Percentiles rank a stretch among this genome's conserved stretches.
Evolutionary conservation across 2,329 filamentous ascomycete species (phyloP).

Genomic region (Didymella glomerata): DNA sequence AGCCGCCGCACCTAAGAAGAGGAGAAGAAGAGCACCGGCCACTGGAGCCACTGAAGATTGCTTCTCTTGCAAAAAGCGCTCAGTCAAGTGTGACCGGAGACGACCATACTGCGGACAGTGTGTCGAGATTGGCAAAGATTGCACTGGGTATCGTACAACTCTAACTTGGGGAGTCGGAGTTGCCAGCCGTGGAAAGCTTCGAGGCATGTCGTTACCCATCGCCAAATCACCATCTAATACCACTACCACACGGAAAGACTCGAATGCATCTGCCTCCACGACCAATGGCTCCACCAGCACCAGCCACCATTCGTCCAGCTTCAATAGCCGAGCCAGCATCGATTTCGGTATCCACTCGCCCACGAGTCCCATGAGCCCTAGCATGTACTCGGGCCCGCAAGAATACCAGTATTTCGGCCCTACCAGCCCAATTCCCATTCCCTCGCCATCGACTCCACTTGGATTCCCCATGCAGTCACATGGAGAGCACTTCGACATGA

Average conservation of each 20-base stretch:
- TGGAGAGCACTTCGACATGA: slow-evolving; percentile 49
- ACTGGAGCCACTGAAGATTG: slow-evolving; percentile 94
- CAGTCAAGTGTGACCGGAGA: slow-evolving; percentile 86
- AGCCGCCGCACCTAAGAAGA: slow-evolving; percentile 61
- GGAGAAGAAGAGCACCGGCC: slow-evolving; percentile 85
- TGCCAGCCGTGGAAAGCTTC: slow-evolving; percentile 91
- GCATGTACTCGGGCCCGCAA: slow-evolving; percentile 45
- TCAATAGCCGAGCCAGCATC: slow-evolving; percentile 42
- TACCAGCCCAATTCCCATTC: slow-evolving; percentile 53
- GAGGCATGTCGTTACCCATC: slow-evolving; percentile 80
- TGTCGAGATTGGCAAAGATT: slow-evolving; percentile 88
- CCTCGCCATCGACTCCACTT: slow-evolving; percentile 46
- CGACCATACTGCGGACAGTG: slow-evolving; percentile 96
- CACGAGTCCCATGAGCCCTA: slow-evolving; percentile 48
- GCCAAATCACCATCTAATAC: slow-evolving; percentile 53
- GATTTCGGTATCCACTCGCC: slow-evolving; percentile 48
- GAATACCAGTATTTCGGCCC: slow-evolving; percentile 50
- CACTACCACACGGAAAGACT: slow-evolving; percentile 38
- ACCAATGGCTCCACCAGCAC: slow-evolving; percentile 29
- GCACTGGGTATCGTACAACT: slow-evolving; percentile 95
- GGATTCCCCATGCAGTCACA: slow-evolving; percentile 51
- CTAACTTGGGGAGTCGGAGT: slow-evolving; percentile 97
- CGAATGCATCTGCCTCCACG: slow-evolving; percentile 32
- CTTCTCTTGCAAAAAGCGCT: slow-evolving; percentile 88
- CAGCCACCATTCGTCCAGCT: slow-evolving; percentile 39